A percentile compares a stretch with the other conserved stretches of the same genome.
Evolutionary conservation across 2,329 filamentous ascomycete species (phyloP).

Genomic region (Capronia epimyces): DNA sequence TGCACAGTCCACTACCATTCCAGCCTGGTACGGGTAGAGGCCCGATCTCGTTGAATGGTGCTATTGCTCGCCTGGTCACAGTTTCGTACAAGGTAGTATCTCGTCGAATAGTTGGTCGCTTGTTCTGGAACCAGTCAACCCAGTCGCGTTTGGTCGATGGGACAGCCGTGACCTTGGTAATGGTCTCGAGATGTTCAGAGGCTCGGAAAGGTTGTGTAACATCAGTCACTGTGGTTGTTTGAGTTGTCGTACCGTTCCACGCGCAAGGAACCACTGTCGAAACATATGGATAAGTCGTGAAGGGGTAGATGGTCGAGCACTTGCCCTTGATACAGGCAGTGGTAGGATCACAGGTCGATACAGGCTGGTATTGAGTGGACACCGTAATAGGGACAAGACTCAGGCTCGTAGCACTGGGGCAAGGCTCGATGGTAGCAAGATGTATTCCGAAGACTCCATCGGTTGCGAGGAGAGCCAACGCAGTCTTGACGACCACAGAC

Average conservation of each 20-base stretch:
- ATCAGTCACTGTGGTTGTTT: slow-evolving; percentile 9
- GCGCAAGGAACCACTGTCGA: slow-evolving; percentile 18
- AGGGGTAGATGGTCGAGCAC: slow-evolving; percentile 8
- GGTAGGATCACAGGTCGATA: neutral
- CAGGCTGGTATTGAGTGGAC: neutral
- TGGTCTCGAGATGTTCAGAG: slow-evolving; percentile 2
- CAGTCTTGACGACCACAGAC: neutral
- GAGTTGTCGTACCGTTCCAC: slow-evolving; percentile 10
- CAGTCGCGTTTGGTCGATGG: neutral
- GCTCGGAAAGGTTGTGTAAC: slow-evolving; percentile 6
- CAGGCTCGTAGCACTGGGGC: neutral
- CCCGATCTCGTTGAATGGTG: slow-evolving; percentile 10
- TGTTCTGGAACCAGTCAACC: neutral
- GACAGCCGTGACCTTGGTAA: neutral
- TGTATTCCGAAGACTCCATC: neutral
- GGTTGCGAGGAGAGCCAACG: neutral
- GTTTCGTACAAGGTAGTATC: slow-evolving; percentile 8
- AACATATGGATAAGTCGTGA: slow-evolving; percentile 17
- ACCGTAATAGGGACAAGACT: neutral
- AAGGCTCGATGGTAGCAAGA: neutral
- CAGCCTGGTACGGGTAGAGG: slow-evolving; percentile 14
- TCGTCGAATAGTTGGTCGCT: neutral
- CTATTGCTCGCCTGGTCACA: slow-evolving; percentile 10
- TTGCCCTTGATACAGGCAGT: slow-evolving; percentile 6
- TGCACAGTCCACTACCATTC: slow-evolving; percentile 7